These are phyloP conservation scores for Thalia dealbata DNA, from an alignment of 176 grass and related monocot species.

Conservation along the genomic window DNA sequence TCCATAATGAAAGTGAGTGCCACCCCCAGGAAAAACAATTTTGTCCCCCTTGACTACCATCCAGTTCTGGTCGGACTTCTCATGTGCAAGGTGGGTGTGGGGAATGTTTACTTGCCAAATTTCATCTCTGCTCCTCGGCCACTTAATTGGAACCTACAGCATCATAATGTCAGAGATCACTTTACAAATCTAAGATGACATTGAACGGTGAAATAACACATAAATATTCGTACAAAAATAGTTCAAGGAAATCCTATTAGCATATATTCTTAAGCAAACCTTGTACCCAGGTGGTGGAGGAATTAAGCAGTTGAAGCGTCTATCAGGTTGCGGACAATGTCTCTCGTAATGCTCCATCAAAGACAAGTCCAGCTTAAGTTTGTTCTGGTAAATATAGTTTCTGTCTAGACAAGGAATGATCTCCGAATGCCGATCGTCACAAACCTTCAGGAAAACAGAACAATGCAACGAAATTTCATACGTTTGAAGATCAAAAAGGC, in stretches of 20 bases:
- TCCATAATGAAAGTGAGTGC: constrained; percentile 12
- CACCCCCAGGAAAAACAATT: constrained; percentile 8
- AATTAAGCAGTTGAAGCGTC: constrained; percentile 3
- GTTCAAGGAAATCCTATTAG: background rate
- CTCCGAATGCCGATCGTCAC: constrained; percentile 1
- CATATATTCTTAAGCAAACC: background rate
- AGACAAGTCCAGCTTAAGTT: constrained; percentile 3
- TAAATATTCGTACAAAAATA: background rate
- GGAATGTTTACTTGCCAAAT: constrained; percentile 11
- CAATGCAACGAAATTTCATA: background rate
- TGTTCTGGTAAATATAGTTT: constrained; percentile 1
- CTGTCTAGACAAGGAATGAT: background rate
- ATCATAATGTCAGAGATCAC: background rate
- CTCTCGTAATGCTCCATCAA: constrained; percentile 10
- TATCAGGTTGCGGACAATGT: constrained; percentile 8
- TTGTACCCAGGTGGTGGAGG: constrained; percentile 1
- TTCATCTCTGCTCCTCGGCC: constrained; percentile 9
- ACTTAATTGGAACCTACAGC: background rate
- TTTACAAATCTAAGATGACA: background rate
- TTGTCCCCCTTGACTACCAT: constrained; percentile 3
- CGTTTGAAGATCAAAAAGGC: background rate
- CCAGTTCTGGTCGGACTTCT: constrained; percentile 8
- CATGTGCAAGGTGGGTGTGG: constrained; percentile 12
- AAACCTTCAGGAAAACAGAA: background rate
- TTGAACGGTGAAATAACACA: background rate